A percentile compares a stretch with the other conserved stretches of the same genome.
These are phyloP conservation scores for Teratosphaeria pseudoeucalypti DNA, from an alignment of 2,329 filamentous ascomycete species.

Conservation along the genomic window DNA sequence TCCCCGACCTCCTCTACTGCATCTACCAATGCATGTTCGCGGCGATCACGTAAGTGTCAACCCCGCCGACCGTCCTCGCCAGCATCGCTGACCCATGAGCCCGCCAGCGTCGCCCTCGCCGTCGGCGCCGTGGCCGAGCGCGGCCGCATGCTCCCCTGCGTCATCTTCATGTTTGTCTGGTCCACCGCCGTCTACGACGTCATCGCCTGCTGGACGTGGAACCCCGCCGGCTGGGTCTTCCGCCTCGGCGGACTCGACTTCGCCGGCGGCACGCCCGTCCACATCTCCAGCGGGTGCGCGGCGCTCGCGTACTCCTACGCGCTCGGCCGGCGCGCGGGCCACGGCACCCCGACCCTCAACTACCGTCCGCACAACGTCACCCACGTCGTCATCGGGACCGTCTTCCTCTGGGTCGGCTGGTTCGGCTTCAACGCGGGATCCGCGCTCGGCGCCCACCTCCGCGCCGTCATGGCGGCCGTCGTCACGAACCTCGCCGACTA, in stretches of 20 bases:
- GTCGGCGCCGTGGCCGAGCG: conserved; percentile 78
- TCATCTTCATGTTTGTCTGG: conserved; percentile 92
- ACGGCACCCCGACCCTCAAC: conserved; percentile 79
- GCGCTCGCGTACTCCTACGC: conserved; percentile 86
- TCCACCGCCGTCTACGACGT: conserved; percentile 82
- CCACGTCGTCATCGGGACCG: conserved; percentile 82
- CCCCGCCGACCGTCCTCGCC: neutral
- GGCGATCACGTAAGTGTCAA: conserved; percentile 51
- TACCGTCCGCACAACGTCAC: conserved; percentile 90
- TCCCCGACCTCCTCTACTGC: conserved; percentile 77
- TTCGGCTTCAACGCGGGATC: conserved; percentile 90
- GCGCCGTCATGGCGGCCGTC: conserved; percentile 75
- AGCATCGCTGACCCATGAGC: conserved; percentile 2
- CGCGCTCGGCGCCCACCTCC: conserved; percentile 68
- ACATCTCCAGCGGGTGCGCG: conserved; percentile 76
- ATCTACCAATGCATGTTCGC: conserved; percentile 87
- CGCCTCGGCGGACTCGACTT: conserved; percentile 76
- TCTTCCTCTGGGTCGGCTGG: conserved; percentile 93
- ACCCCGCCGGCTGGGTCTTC: conserved; percentile 68
- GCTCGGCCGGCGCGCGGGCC: conserved; percentile 74
- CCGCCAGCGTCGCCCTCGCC: conserved; percentile 60
- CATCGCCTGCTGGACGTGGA: conserved; percentile 95
- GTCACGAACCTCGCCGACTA: conserved; percentile 86
- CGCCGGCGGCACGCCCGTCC: conserved; percentile 81
- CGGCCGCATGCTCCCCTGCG: conserved; percentile 76